phyloP scores from a whole-genome alignment of 1,284 basidiomycete genomes.

The Hemileia vastatrix region DNA sequence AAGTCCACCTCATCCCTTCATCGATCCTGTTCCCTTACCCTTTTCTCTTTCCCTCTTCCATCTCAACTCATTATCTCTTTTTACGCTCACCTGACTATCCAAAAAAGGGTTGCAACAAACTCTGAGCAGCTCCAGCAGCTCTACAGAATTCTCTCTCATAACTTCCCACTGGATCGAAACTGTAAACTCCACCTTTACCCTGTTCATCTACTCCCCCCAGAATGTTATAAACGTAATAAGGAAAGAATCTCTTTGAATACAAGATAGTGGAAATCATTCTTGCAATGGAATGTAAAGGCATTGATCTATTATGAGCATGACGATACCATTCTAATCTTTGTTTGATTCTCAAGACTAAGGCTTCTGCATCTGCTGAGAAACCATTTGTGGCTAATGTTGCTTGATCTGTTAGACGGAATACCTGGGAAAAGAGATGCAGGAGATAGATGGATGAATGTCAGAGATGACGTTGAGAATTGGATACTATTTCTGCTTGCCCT shows the following conservation, averaged over 20 bases:
- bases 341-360: conserved; percentile 35
- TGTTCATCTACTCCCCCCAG: conserved; percentile 43
- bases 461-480: conserved; percentile 2
- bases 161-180: conserved; percentile 42
- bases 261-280: conserved; percentile 42
- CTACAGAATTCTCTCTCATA: conserved; percentile 42
- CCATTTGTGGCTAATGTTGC: conserved; percentile 42
- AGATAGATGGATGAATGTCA: neutral
- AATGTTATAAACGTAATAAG: conserved; percentile 45
- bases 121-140: conserved; percentile 41
- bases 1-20: neutral
- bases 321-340: conserved; percentile 41
- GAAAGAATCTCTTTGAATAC: conserved; percentile 44
- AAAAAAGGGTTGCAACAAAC: conserved; percentile 42
- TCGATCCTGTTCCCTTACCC: neutral
- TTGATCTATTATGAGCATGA: conserved; percentile 38
- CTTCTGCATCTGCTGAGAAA: conserved; percentile 42
- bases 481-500: neutral
- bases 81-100: conserved; percentile 35
- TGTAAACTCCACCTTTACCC: conserved; percentile 41
- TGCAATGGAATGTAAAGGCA: conserved; percentile 41
- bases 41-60: too few species aligned
- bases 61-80: neutral
- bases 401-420: conserved; percentile 26
- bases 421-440: neutral